phyloP scores from a whole-genome alignment of 768 basidiomycete species.

The Cantharellus cinnabarinus region DNA sequence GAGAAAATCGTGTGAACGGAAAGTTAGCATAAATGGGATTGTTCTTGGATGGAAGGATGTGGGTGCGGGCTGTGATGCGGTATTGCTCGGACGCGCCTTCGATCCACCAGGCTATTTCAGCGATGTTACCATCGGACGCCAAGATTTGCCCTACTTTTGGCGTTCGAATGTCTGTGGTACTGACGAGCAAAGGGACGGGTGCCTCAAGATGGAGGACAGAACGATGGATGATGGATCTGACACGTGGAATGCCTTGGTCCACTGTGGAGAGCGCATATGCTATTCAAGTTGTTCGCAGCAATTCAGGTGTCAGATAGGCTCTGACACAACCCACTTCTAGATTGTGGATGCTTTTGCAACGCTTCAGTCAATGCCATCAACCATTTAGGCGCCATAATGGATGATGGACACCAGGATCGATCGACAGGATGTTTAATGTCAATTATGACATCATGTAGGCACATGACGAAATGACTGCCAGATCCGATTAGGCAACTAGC shows the following conservation, averaged over 20 bases:
- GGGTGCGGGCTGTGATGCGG: constrained; percentile 38
- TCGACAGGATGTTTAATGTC: too few species aligned
- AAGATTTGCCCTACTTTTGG: constrained; percentile 42
- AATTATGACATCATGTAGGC: too few species aligned
- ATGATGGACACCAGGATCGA: too few species aligned
- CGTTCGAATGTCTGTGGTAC: constrained; percentile 52
- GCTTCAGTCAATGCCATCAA: constrained; percentile 2
- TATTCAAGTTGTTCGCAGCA: neutral
- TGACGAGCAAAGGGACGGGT: constrained; percentile 36
- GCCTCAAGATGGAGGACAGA: constrained; percentile 23
- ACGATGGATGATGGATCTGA: constrained; percentile 47
- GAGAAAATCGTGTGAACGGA: constrained; percentile 15
- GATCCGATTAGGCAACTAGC: too few species aligned
- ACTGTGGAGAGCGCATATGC: constrained; percentile 17
- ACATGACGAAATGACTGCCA: too few species aligned
- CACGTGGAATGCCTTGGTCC: constrained; percentile 31
- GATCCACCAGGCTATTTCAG: constrained; percentile 62
- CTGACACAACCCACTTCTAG: constrained; percentile 2
- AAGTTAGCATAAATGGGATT: constrained; percentile 22
- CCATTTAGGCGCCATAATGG: constrained; percentile 1
- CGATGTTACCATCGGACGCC: constrained; percentile 11
- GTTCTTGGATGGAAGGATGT: constrained; percentile 31
- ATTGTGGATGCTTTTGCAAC: constrained; percentile 1
- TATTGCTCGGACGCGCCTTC: constrained; percentile 48
- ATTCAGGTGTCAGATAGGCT: neutral